Evolutionary conservation across 192 early-diverging fungal species (phyloP), one percentile per base, ranked within the genome.

Genomic region (Umbelopsis sp.): DNA sequence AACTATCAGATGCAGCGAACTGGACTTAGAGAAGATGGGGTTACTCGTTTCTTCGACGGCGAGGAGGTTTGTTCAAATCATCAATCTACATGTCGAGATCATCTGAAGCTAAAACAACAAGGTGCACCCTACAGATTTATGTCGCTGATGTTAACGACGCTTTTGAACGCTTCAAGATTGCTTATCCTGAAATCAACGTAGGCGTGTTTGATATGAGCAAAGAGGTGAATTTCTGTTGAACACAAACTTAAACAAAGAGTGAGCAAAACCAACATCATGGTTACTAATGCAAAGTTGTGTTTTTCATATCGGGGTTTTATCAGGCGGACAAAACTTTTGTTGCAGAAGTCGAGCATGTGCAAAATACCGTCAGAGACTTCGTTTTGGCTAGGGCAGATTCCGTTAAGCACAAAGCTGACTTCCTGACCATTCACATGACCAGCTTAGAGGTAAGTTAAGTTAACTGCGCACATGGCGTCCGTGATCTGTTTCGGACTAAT

Each of bases 321-420:
- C 68, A 74, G 68, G 56, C 54, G 20, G 73, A 75, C 41, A 53
- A 70, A 44, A 22, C 45, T 41, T 75, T 75, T 62, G 65, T 75
- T 50, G 45, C 36, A 62, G 54, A 75, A 44, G 45, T 75, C 17
- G 68, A 66, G 2, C 21, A 66, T 22, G 45, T 49, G 38, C 24
- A 50, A 21, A 49, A 73, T 41, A n/a, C 45, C 22, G 51, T 73
- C 8, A 72, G 36, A 31, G 47, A 31, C 29, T 62, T 72, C 41
- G 22, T 32, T 20, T 10, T 24, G 25, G 43, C 56, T 20, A 66
- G 43, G 32, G 44, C 41, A 20, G 50, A 51, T 22, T 50, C 68
- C 50, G 68, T 51, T 1, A 47, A 69, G 34, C 26, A 22, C 20
- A 66, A 66, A 8, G 53, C 65, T 31, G 68, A 70, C 32, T 66